These are phyloP conservation scores for Cyclotella atomus DNA, from an alignment of 108 stramenopile genomes.

Conservation along the genomic window DNA sequence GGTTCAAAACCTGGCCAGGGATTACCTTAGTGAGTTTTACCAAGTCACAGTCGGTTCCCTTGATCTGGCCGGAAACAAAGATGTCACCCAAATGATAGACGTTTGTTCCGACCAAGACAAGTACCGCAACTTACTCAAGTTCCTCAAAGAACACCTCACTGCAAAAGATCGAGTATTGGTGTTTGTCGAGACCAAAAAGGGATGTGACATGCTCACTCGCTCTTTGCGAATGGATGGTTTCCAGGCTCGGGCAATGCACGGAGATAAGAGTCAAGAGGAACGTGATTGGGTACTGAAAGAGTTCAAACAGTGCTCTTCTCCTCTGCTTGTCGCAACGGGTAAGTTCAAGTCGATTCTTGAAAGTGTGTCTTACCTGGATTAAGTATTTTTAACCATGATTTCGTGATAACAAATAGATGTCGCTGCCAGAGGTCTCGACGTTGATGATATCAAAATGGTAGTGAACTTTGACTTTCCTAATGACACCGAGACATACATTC, in stretches of 20 bases:
- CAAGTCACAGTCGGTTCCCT: conserved; percentile 98
- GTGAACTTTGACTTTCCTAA: conserved; percentile 93
- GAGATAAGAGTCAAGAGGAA: conserved; percentile 98
- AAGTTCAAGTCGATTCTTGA: not conserved
- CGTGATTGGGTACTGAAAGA: conserved; percentile 97
- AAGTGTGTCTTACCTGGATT: not conserved
- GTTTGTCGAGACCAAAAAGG: conserved; percentile 98
- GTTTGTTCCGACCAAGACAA: conserved; percentile 93
- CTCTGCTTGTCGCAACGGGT: conserved; percentile 91
- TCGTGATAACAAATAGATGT: not conserved
- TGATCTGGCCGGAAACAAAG: conserved; percentile 97
- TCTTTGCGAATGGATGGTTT: conserved; percentile 90
- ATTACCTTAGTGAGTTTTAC: conserved; percentile 91
- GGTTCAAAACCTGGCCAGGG: conserved; percentile 92
- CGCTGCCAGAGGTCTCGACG: conserved; percentile 97
- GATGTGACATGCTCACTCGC: conserved; percentile 94
- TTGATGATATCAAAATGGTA: conserved; percentile 95
- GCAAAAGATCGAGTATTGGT: conserved; percentile 90
- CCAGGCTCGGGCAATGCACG: conserved; percentile 95
- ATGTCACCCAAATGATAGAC: conserved; percentile 95
- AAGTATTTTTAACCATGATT: not conserved
- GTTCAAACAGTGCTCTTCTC: conserved; percentile 89
- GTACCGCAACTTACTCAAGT: conserved; percentile 81
- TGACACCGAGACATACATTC: conserved; percentile 86
- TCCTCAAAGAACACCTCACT: conserved; percentile 80